Conservation (phyloP, 805 yeast genomes). For the Ogataea methanolica region DNA sequence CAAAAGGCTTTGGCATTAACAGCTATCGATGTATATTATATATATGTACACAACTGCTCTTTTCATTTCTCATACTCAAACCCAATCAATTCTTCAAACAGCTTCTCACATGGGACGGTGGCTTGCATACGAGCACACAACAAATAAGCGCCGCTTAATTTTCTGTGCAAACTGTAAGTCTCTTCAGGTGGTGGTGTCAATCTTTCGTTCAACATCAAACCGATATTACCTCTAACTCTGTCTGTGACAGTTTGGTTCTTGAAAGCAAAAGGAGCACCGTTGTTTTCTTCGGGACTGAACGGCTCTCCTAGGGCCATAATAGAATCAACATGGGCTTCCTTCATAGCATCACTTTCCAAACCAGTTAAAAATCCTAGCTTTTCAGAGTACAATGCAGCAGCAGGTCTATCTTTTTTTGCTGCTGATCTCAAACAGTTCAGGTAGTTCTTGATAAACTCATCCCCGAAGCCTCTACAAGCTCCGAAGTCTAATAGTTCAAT, state of each 20-base stretch:
- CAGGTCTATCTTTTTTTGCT: conserved; percentile 57
- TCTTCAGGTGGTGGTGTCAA: conserved; percentile 98
- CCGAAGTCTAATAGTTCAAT: conserved; percentile 93
- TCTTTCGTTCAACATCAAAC: conserved; percentile 86
- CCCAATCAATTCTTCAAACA: conserved; percentile 76
- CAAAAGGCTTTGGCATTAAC: background rate
- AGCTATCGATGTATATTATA: too few species aligned
- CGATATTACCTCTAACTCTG: conserved; percentile 82
- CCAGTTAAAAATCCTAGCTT: conserved; percentile 90
- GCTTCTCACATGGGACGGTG: conserved; percentile 69
- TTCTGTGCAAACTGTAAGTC: conserved; percentile 93
- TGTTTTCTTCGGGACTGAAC: conserved; percentile 50
- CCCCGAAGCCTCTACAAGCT: conserved; percentile 78
- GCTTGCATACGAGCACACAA: conserved; percentile 85
- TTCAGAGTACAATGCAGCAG: conserved; percentile 59
- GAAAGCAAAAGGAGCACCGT: conserved; percentile 62
- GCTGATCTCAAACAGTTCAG: conserved; percentile 72
- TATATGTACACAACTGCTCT: too few species aligned
- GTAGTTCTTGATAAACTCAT: conserved; percentile 65
- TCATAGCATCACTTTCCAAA: conserved; percentile 80
- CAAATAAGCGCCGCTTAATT: conserved; percentile 89
- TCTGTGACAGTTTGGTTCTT: conserved; percentile 87
- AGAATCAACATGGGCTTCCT: conserved; percentile 88
- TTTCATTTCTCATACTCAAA: conserved; percentile 25
- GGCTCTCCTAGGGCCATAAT: conserved; percentile 92